These are phyloP conservation scores for Dendrocalamus latiflorus DNA, from an alignment of 202 grass and related monocot genomes.

Conservation along the genomic window DNA sequence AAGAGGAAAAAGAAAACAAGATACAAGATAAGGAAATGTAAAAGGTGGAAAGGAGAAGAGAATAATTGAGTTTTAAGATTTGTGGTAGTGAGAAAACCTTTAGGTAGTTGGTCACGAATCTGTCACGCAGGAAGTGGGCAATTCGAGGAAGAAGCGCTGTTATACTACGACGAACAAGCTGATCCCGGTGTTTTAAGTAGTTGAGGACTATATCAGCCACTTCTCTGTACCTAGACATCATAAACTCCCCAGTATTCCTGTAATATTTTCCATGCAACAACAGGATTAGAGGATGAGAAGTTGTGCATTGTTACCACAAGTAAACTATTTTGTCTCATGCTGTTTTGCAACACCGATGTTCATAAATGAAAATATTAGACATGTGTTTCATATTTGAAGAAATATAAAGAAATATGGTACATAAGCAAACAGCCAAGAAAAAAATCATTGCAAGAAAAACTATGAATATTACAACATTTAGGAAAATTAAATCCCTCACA, in stretches of 20 bases:
- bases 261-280: slow-evolving; percentile 25
- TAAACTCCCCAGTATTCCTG: slow-evolving; percentile 99
- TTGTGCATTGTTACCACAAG: slow-evolving; percentile 9
- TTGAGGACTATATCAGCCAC: slow-evolving; percentile 97
- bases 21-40: not conserved
- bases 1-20: not conserved
- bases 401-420: not conserved
- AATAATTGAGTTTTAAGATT: not conserved
- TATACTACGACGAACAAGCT: slow-evolving; percentile 95
- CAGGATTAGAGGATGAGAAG: slow-evolving; percentile 24
- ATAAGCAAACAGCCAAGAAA: slow-evolving; percentile 1
- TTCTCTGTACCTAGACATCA: slow-evolving; percentile 99
- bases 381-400: slow-evolving; percentile 11
- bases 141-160: slow-evolving; percentile 99
- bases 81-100: slow-evolving; percentile 53
- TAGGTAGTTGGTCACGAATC: slow-evolving; percentile 95
- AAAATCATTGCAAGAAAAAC: not conserved
- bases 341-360: not conserved
- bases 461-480: not conserved
- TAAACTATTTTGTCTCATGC: not conserved
- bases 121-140: slow-evolving; percentile 96
- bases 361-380: not conserved
- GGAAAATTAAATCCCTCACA: not conserved
- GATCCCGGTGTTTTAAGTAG: slow-evolving; percentile 84
- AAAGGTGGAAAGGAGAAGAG: not conserved